These are phyloP conservation scores for Russula sp. DNA, from an alignment of 768 basidiomycete species.

Conservation along the genomic window DNA sequence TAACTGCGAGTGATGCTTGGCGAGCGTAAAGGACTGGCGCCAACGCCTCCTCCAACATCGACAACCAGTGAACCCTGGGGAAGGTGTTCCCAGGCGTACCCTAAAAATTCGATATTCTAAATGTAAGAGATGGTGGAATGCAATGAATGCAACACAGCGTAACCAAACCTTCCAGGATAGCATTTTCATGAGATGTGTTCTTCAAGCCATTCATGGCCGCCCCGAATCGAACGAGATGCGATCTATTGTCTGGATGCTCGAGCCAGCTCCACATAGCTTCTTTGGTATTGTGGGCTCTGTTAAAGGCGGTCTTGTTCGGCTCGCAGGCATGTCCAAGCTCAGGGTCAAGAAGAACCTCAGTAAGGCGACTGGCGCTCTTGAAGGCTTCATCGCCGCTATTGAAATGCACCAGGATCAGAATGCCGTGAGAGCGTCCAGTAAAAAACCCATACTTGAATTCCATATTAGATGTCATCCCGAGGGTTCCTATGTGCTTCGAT, in stretches of 20 bases:
- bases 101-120: background rate
- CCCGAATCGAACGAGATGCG: constrained; percentile 8
- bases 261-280: constrained; percentile 5
- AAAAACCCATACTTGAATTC: constrained; percentile 7
- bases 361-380: constrained; percentile 30
- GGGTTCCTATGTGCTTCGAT: constrained; percentile 15
- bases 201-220: constrained; percentile 14
- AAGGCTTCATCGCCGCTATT: constrained; percentile 28
- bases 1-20: background rate
- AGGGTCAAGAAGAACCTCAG: constrained; percentile 30
- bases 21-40: constrained; percentile 14
- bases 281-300: constrained; percentile 1
- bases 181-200: background rate
- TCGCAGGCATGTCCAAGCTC: background rate
- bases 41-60: constrained; percentile 16
- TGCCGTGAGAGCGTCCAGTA: too few relatives aligned
- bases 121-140: background rate
- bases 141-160: background rate
- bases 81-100: constrained; percentile 12
- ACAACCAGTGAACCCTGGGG: constrained; percentile 17
- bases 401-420: background rate
- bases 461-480: constrained; percentile 16
- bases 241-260: constrained; percentile 10
- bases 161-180: constrained; percentile 11
- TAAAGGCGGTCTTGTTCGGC: constrained; percentile 8